phyloP scores from a whole-genome alignment of 805 yeast genomes.

The Metschnikowia dekortorum region DNA sequence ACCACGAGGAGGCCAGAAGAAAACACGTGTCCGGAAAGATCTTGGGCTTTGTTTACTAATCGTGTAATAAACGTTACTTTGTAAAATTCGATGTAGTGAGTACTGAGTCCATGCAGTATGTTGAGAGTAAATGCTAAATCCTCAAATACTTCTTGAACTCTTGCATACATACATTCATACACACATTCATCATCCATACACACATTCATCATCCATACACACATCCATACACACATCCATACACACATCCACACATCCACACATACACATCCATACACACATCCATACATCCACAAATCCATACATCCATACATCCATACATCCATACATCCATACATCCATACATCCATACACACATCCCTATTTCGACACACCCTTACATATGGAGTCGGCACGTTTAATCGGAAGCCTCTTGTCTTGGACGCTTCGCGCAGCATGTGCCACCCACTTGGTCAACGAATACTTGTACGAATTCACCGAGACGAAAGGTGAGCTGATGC shows the following conservation, averaged over 20 bases:
- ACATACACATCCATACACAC: neutral
- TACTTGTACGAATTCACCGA: slow-evolving; percentile 71
- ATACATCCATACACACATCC: neutral
- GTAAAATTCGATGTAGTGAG: neutral
- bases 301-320: neutral
- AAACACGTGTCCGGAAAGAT: slow-evolving; percentile 99
- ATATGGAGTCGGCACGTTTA: slow-evolving; percentile 23
- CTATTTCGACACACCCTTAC: neutral
- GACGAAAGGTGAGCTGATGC: slow-evolving; percentile 92
- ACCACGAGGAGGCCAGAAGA: slow-evolving; percentile 99
- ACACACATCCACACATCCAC: neutral
- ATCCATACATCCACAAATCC: neutral
- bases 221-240: too few relatives aligned
- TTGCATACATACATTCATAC: too few relatives aligned
- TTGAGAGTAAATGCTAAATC: too few relatives aligned
- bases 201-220: too few relatives aligned
- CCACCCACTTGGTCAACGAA: slow-evolving; percentile 61
- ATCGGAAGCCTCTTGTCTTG: slow-evolving; percentile 39
- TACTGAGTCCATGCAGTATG: too few relatives aligned
- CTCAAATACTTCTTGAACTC: too few relatives aligned
- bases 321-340: neutral
- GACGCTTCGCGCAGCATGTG: slow-evolving; percentile 57
- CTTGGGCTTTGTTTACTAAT: slow-evolving; percentile 93
- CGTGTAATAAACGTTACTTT: neutral
- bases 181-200: neutral